Evolutionary conservation across 2,329 filamentous ascomycete genomes (phyloP).

Genomic region (Seiridium unicorne): DNA sequence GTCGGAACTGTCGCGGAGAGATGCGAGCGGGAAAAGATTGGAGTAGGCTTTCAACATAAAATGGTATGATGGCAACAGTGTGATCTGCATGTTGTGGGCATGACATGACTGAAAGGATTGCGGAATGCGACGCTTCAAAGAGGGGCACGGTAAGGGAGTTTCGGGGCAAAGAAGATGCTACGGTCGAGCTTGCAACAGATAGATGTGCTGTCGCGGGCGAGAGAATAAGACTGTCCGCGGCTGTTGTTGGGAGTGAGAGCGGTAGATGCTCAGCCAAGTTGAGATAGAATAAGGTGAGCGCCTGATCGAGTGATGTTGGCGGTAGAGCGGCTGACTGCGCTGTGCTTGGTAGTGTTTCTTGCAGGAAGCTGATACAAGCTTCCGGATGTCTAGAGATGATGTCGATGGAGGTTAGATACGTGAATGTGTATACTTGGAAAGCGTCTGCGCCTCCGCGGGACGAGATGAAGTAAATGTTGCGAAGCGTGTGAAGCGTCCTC

Average conservation of each 20-base stretch:
- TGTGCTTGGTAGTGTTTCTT: conserved; percentile 50
- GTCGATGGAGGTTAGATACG: conserved; percentile 80
- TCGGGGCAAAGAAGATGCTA: conserved; percentile 24
- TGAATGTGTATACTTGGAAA: conserved; percentile 83
- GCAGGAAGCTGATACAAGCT: conserved; percentile 65
- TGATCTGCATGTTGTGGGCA: conserved; percentile 74
- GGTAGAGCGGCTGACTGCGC: conserved; percentile 58
- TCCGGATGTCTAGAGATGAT: conserved; percentile 70
- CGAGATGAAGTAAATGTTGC: conserved; percentile 80
- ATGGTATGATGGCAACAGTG: conserved; percentile 70
- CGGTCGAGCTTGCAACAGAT: conserved; percentile 29
- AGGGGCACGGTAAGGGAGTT: conserved; percentile 52
- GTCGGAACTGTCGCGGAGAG: conserved; percentile 80
- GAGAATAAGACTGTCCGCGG: conserved; percentile 72
- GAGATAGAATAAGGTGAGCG: conserved; percentile 83
- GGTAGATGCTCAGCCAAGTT: conserved; percentile 84
- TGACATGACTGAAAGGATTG: conserved; percentile 76
- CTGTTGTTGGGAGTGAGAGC: conserved; percentile 61
- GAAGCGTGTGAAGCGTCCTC: conserved; percentile 70
- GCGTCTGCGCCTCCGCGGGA: conserved; percentile 68
- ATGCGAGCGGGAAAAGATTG: conserved; percentile 75
- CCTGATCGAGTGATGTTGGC: conserved; percentile 60
- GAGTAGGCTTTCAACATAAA: conserved; percentile 81
- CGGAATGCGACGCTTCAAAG: conserved; percentile 87
- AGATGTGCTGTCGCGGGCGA: conserved; percentile 75